Evolutionary conservation across 495 filamentous ascomycete species (phyloP).

Genomic region (Astrothelium macrocarpum): DNA sequence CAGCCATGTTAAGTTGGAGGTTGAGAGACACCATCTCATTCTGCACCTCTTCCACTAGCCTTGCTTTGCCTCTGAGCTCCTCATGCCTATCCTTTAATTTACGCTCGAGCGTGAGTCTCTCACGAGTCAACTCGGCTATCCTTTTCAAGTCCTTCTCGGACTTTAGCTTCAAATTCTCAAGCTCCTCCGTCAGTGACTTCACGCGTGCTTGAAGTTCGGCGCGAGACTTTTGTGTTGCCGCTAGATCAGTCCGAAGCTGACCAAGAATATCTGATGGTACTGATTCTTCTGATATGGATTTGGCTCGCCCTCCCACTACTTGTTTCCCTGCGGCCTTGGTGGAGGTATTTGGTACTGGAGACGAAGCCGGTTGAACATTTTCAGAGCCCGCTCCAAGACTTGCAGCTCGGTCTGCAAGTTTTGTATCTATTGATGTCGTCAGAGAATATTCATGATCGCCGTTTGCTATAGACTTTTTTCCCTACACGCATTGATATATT

Average conservation of each 20-base stretch:
- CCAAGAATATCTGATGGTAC: constrained; percentile 13
- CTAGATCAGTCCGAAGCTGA: constrained; percentile 28
- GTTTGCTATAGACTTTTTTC: constrained; percentile 1
- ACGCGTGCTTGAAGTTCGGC: constrained; percentile 25
- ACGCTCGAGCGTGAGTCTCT: constrained; percentile 49
- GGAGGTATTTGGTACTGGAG: constrained; percentile 9
- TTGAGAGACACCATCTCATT: constrained; percentile 81
- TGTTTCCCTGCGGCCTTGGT: constrained; percentile 14
- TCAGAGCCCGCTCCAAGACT: constrained; percentile 10
- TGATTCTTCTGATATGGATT: constrained; percentile 3
- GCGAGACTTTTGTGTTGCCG: constrained; percentile 30
- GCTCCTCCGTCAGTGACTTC: constrained; percentile 20
- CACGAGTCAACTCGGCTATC: constrained; percentile 52
- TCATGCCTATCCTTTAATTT: constrained; percentile 73
- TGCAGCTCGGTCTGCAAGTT: constrained; percentile 34
- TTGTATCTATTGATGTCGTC: constrained; percentile 26
- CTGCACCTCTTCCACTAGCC: constrained; percentile 76
- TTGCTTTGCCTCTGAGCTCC: constrained; percentile 72
- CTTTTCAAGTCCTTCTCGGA: constrained; percentile 37
- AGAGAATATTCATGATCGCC: neutral
- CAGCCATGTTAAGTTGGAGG: constrained; percentile 78
- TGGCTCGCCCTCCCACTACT: neutral
- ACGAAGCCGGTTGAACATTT: neutral
- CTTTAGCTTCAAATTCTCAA: constrained; percentile 27
- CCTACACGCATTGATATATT: constrained; percentile 31